Percentiles rank a stretch among this genome's conserved stretches.
These are phyloP conservation scores for Cladorrhinum samala DNA, from an alignment of 495 filamentous ascomycete species.

Conservation along the genomic window DNA sequence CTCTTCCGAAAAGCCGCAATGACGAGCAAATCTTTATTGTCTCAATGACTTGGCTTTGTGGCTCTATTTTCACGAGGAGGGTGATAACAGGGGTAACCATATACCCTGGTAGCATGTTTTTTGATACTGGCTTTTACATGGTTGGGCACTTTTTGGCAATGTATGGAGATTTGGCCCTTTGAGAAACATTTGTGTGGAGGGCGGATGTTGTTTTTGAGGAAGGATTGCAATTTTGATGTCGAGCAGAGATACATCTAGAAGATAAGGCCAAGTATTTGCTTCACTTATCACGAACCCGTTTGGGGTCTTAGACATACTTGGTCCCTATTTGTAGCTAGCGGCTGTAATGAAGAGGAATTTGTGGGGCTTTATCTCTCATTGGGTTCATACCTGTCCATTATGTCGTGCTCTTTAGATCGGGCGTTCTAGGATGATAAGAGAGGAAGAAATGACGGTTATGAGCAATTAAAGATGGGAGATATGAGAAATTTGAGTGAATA, in stretches of 20 bases:
- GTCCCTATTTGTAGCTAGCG: not conserved
- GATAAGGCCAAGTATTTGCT: not conserved
- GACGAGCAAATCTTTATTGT: not conserved
- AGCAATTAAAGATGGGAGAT: too few relatives aligned
- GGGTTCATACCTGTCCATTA: too few relatives aligned
- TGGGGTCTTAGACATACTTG: not conserved
- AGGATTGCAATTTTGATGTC: not conserved
- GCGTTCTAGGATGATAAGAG: too few relatives aligned
- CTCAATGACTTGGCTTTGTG: not conserved
- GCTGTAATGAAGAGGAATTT: not conserved
- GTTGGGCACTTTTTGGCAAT: conserved; percentile 4
- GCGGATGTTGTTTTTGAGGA: not conserved
- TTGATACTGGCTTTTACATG: conserved; percentile 4
- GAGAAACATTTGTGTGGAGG: not conserved
- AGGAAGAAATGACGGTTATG: too few relatives aligned
- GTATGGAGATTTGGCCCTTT: not conserved
- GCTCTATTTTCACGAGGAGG: not conserved
- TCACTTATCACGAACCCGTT: not conserved
- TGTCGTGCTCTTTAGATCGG: too few relatives aligned
- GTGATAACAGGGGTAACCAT: not conserved
- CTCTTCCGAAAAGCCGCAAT: not conserved
- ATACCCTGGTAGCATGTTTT: not conserved
- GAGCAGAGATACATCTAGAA: not conserved
- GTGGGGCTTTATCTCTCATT: not conserved
- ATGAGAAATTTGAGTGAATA: too few relatives aligned